Conservation (phyloP, 805 yeast species). For the Candida andamanensis region DNA sequence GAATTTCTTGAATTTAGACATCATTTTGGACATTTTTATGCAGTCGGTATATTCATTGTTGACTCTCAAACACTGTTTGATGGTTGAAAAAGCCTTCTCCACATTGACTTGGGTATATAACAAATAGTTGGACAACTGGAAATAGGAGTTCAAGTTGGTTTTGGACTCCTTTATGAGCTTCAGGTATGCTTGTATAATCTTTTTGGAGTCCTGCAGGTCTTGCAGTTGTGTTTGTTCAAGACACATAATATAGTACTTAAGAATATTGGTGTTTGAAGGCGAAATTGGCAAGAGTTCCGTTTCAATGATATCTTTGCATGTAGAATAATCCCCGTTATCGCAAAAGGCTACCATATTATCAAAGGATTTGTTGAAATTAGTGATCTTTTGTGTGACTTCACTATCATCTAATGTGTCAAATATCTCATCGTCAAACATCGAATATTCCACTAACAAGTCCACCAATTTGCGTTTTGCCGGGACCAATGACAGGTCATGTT, state of each 20-base stretch:
- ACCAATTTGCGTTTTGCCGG: constrained; percentile 48
- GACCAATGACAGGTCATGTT: constrained; percentile 32
- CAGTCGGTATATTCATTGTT: constrained; percentile 71
- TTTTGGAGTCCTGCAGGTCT: constrained; percentile 2
- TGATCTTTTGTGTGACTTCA: constrained; percentile 13
- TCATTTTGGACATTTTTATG: constrained; percentile 49
- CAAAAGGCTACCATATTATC: not conserved
- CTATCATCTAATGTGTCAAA: constrained; percentile 9
- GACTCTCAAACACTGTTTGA: constrained; percentile 66
- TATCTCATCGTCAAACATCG: constrained; percentile 37
- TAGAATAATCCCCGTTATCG: not conserved
- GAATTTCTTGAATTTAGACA: constrained; percentile 40
- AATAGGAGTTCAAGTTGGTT: constrained; percentile 20
- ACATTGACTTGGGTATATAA: constrained; percentile 50
- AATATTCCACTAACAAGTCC: constrained; percentile 49
- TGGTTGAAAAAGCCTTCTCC: constrained; percentile 44
- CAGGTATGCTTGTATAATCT: constrained; percentile 20
- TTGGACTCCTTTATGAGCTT: constrained; percentile 25
- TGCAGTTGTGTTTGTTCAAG: constrained; percentile 10
- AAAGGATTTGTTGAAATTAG: constrained; percentile 12
- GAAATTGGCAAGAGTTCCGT: constrained; percentile 26
- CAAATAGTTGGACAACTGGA: constrained; percentile 22
- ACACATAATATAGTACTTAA: constrained; percentile 22
- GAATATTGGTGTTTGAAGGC: constrained; percentile 33
- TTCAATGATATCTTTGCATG: constrained; percentile 18